These are phyloP conservation scores for Pestalotiopsis sp. DNA, from an alignment of 2,329 filamentous ascomycete species.

Conservation along the genomic window DNA sequence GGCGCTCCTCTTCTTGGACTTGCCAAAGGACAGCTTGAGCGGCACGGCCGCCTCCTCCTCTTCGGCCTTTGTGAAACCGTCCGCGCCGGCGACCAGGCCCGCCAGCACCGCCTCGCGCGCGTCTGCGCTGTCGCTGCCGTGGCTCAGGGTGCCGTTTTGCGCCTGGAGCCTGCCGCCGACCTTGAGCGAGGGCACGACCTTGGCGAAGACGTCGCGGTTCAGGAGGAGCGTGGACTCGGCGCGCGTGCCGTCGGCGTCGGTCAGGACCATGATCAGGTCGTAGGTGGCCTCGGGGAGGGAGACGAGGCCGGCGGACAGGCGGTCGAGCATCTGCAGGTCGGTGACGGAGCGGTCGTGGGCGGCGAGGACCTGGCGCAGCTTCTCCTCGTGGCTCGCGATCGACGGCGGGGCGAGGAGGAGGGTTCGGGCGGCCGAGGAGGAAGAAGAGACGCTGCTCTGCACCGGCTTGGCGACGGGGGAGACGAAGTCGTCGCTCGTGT, in stretches of 20 bases:
- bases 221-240: conserved; percentile 69
- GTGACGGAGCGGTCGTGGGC: conserved; percentile 75
- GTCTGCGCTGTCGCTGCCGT: conserved; percentile 47
- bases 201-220: conserved; percentile 66
- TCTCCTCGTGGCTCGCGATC: conserved; percentile 81
- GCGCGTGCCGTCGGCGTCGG: conserved; percentile 72
- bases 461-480: conserved; percentile 20
- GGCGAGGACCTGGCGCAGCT: conserved; percentile 71
- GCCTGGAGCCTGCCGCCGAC: conserved; percentile 68
- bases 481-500: conserved; percentile 28
- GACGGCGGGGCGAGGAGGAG: conserved; percentile 91
- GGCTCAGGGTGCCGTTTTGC: conserved; percentile 66
- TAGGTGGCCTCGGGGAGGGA: conserved; percentile 78
- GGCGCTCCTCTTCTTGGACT: conserved; percentile 58
- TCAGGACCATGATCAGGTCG: conserved; percentile 81
- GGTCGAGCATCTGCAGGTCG: conserved; percentile 97
- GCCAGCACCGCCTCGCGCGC: conserved; percentile 82
- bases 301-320: conserved; percentile 80
- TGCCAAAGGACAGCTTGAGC: conserved; percentile 63
- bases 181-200: conserved; percentile 72
- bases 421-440: conserved; percentile 50
- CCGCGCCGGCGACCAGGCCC: conserved; percentile 67
- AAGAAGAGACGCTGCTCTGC: conserved; percentile 23
- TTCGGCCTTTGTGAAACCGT: conserved; percentile 76
- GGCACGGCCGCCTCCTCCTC: conserved; percentile 59